These are phyloP conservation scores for Setomelanomma holmii DNA, from an alignment of 2,329 filamentous ascomycete species.

Conservation along the genomic window DNA sequence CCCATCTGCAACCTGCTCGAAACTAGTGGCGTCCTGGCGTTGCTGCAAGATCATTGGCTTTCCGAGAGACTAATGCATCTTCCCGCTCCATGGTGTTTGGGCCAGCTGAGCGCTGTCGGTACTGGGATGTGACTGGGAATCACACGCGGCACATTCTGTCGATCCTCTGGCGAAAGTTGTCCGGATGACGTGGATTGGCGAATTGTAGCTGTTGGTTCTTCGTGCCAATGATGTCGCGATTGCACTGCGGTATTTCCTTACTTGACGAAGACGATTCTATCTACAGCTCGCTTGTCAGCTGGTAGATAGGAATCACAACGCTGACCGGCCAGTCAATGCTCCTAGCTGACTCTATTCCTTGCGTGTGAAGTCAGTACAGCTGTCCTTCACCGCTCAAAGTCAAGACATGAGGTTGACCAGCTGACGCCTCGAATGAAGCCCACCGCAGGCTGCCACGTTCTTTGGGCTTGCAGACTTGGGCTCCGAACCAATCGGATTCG, in stretches of 20 bases:
- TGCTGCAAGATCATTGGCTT: not conserved
- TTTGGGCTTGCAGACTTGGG: not conserved
- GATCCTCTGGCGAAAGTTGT: not conserved
- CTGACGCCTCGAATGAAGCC: slow-evolving; percentile 6
- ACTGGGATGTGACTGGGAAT: not conserved
- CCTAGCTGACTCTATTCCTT: not conserved
- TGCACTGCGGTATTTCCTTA: not conserved
- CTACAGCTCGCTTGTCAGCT: not conserved
- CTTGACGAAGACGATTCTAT: not conserved
- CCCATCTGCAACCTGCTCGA: not conserved
- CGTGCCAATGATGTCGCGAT: not conserved
- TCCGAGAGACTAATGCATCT: slow-evolving; percentile 3
- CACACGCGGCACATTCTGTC: not conserved
- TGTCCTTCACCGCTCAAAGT: slow-evolving; percentile 1
- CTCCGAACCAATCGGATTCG: slow-evolving; percentile 9
- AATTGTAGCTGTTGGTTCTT: not conserved
- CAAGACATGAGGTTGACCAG: not conserved
- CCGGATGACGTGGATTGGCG: not conserved
- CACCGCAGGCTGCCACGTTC: slow-evolving; percentile 16
- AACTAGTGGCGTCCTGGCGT: slow-evolving; percentile 1
- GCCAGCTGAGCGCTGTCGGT: slow-evolving; percentile 1
- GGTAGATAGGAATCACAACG: not conserved
- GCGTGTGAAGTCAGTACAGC: not conserved
- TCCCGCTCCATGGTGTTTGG: slow-evolving; percentile 5
- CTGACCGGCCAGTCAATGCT: slow-evolving; percentile 1